Evolutionary conservation across 129 eudicot species (phyloP), one percentile per base, ranked within the genome.

Genomic region (Cynara cardunculus): DNA sequence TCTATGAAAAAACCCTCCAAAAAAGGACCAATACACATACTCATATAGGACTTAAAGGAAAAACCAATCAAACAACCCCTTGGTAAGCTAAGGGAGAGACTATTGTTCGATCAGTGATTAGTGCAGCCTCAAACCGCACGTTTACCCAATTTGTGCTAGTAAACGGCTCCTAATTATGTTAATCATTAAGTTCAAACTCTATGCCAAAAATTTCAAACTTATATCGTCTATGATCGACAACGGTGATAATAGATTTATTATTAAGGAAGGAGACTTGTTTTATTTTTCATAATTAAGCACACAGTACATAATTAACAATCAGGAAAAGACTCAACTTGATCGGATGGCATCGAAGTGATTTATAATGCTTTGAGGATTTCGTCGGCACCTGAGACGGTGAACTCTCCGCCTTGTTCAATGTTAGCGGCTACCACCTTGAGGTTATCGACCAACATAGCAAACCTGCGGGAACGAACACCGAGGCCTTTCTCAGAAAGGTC

Each of bases 401-500:
- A 94, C 14, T 92, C 96, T 22, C 98, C 97, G 8, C 97, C 94
- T n/a, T 89, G 22, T 79, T 92, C 97, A 59, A 94, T 35, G 49
- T 92, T 92, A 0, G 96, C 92, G 24, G 78, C 96, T 49, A 86
- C 88, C 32, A 94, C 96, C 81, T 90, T 90, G 35, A 92, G 94
- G 80, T 92, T 87, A 73, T 94, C 96, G 31, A 92, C 91, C 78
- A 94, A 81, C 44, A 89, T 78, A 70, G 98, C 96, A 76, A 86
- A 94, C 89, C 97, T 85, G 32, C 87, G 81, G 6, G 97, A 92
- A 27, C 97, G 88, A 49, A 80, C 76, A 4, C 98, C 98, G 0
- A 92, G 86, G 25, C 97, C 98, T 80, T 92, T 92, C 0, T 89
- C 96, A 0, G 92, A 28, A 6, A 90, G 98, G 80, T 94, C 98